These are phyloP conservation scores for Tuber melanosporum DNA, from an alignment of 495 filamentous ascomycete genomes.

Conservation along the genomic window DNA sequence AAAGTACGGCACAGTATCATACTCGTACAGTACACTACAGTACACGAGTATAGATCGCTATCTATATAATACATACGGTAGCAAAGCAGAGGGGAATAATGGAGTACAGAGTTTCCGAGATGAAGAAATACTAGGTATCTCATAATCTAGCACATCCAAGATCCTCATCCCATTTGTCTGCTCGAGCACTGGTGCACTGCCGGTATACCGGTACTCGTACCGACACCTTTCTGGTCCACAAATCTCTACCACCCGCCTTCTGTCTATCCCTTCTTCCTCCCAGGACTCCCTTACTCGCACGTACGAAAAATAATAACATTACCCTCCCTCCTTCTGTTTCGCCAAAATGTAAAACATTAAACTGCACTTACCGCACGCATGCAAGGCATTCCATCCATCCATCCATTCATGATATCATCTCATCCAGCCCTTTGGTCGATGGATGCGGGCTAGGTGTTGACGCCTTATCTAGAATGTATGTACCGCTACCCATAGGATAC, in stretches of 20 bases:
- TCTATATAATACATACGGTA: background rate
- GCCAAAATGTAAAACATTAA: background rate
- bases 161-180: background rate
- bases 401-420: background rate
- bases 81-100: background rate
- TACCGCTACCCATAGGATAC: background rate
- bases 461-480: background rate
- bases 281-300: background rate
- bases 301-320: background rate
- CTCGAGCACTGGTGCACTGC: background rate
- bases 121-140: background rate
- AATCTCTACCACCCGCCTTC: background rate
- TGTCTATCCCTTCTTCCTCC: background rate
- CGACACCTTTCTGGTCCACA: background rate
- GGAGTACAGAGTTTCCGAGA: background rate
- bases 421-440: background rate
- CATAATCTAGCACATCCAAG: background rate
- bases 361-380: background rate
- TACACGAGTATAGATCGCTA: background rate
- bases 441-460: background rate
- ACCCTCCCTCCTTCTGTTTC: background rate
- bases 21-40: no score
- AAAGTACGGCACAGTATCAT: no score
- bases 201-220: no score
- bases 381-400: background rate